Base-by-base conservation (phyloP, 2,329 filamentous ascomycete genomes). In the Xylaria sp. region DNA sequence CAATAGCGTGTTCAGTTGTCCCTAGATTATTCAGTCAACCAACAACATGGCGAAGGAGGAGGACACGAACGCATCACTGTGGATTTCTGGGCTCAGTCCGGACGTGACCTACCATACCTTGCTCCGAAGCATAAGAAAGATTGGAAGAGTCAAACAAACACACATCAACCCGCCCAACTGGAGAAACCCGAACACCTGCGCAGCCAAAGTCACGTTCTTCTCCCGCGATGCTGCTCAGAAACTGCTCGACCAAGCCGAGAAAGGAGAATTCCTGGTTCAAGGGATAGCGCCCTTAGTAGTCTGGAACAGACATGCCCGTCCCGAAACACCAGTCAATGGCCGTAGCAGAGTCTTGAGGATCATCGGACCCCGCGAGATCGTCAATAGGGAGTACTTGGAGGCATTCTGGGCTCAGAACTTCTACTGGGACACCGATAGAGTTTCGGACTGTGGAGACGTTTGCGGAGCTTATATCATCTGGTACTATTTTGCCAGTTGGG, bases 261-360 rank as follows among this genome's bases (percentile, higher is more conserved):
- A 23, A 3, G 55, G 46, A 18, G 15, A 23, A 3, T 53, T 59
- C 13, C 2, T 52, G 9, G 55, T 59, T 1, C 18, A 45, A 18
- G 34, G 28, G 15, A 53, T 10, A 13, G 8, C 9, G 10, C 50
- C 60, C 7, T 4, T 2, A 2, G 56, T 60, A 2, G 3, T 13
- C 1, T 48, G 55, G 36, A 60, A 55, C 10, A 23, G 7, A n/a
- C 7, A 34, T 28, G 18, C 13, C 28, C 15, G n/a, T 15, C 20
- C 36, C 13, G 15, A 53, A n/a, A 39, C 36, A 30, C 36, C 25
- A 7, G 28, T 4, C 0, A 15, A 23, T 2, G 50, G 30, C 46
- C 32, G 12, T 4, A 61, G 57, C 12, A 45, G 63, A 18, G 43
- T 55, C 12, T 41, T 66, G 4, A 15, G 63, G 8, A 66, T 61